Percentiles rank a stretch among this genome's conserved stretches.
Evolutionary conservation across 2,329 filamentous ascomycete genomes (phyloP).

Genomic region (Graphilbum ipis-grandicollis): DNA sequence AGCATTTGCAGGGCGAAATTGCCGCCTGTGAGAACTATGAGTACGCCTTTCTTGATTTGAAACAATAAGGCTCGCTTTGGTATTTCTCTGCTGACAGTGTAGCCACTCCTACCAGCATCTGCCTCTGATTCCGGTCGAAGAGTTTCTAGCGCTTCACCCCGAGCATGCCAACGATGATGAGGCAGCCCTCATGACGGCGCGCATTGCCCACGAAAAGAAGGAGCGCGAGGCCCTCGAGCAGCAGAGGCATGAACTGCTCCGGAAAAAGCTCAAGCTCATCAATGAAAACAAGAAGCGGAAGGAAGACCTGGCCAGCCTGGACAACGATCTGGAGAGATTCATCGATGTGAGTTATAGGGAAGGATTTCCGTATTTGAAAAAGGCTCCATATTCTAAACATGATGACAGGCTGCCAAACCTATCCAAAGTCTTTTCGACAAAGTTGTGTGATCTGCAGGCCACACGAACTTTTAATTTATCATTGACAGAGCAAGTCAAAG

Average conservation of each 20-base stretch:
- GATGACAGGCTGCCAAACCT: conserved; percentile 57
- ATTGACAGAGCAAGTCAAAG: too few relatives aligned
- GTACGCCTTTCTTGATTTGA: conserved; percentile 34
- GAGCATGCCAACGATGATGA: conserved; percentile 57
- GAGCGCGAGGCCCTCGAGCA: conserved; percentile 77
- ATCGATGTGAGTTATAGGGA: too few relatives aligned
- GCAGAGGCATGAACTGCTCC: conserved; percentile 60
- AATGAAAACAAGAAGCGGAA: conserved; percentile 78
- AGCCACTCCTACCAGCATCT: conserved; percentile 80
- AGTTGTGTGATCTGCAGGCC: conserved; percentile 27
- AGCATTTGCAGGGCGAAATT: conserved; percentile 81
- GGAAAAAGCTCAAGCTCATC: conserved; percentile 43
- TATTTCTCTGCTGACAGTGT: neutral
- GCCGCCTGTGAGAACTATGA: conserved; percentile 79
- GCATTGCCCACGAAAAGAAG: conserved; percentile 77
- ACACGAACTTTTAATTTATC: too few relatives aligned
- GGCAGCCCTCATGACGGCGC: conserved; percentile 69
- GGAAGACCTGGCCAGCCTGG: conserved; percentile 78
- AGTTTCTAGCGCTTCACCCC: conserved; percentile 63
- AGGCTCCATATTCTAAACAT: conserved; percentile 15
- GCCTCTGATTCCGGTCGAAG: conserved; percentile 65
- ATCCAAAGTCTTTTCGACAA: conserved; percentile 79
- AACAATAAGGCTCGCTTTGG: neutral
- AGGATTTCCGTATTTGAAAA: too few relatives aligned
- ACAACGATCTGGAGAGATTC: conserved; percentile 84